phyloP scores from a whole-genome alignment of 2,329 filamentous ascomycete genomes.

The Alternaria arborescens region DNA sequence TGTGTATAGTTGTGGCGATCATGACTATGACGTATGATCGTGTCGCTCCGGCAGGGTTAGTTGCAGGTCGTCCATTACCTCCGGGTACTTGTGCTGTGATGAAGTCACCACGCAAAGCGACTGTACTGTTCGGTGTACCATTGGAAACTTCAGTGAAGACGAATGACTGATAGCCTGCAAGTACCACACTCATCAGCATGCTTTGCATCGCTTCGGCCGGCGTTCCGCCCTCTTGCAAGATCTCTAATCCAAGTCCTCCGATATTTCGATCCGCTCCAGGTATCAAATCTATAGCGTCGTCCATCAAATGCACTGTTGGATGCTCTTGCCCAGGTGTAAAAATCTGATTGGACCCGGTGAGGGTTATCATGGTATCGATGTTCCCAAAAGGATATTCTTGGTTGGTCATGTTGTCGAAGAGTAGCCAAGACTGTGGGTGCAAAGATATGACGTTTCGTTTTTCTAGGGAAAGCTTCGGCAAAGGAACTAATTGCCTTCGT shows the following conservation, averaged over 20 bases:
- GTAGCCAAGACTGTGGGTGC: background rate
- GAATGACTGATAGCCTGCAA: background rate
- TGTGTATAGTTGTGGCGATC: background rate
- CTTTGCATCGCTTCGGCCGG: background rate
- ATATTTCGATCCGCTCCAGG: no score
- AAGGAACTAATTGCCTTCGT: background rate
- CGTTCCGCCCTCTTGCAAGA: background rate
- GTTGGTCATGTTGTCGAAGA: background rate
- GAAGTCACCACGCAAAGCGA: accelerated
- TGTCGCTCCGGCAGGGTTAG: background rate
- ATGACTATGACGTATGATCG: background rate
- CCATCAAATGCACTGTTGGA: accelerated
- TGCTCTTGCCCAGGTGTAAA: background rate
- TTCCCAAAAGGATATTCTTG: background rate
- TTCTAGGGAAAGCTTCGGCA: accelerated
- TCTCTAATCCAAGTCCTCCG: background rate
- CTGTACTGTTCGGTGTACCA: background rate
- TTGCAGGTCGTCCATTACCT: background rate
- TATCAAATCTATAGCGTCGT: no score
- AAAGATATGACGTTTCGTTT: background rate
- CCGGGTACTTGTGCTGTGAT: background rate
- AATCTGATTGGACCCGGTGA: accelerated
- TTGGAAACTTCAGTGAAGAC: background rate
- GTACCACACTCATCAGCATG: background rate
- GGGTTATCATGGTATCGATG: background rate